Conservation (phyloP, 2,329 filamentous ascomycete species). For the Talaromyces sp. region DNA sequence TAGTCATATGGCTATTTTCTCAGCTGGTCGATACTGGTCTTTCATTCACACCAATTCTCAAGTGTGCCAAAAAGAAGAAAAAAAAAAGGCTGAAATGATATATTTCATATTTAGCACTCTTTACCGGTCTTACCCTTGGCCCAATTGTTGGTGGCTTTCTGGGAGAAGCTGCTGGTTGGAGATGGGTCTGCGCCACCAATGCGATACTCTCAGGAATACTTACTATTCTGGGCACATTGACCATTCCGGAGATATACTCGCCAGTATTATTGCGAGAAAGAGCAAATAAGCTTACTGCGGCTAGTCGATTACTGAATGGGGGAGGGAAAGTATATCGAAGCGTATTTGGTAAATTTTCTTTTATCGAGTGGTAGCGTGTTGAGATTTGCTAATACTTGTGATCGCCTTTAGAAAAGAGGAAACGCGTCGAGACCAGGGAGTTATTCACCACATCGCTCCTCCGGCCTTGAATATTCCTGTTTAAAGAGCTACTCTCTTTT, state of each 20-base stretch:
- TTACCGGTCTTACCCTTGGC: slow-evolving; percentile 51
- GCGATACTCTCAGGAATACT: slow-evolving; percentile 42
- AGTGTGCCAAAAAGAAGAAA: too few species aligned
- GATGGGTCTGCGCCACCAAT: slow-evolving; percentile 49
- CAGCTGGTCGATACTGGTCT: too few species aligned
- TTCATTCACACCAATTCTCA: too few species aligned
- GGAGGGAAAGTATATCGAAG: slow-evolving; percentile 45
- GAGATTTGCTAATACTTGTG: slow-evolving; percentile 21
- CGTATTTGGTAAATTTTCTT: slow-evolving; percentile 24
- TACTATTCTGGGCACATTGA: slow-evolving; percentile 41
- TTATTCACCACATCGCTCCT: slow-evolving; percentile 23
- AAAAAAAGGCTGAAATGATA: too few species aligned
- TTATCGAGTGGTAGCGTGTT: too few species aligned
- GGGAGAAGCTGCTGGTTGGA: slow-evolving; percentile 29
- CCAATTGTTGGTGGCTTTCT: slow-evolving; percentile 50
- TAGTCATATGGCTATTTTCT: not conserved
- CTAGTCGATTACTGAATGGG: slow-evolving; percentile 22
- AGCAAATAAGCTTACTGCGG: slow-evolving; percentile 38
- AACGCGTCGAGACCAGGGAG: slow-evolving; percentile 35
- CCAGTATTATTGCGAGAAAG: slow-evolving; percentile 3
- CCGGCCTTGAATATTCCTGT: slow-evolving; percentile 22
- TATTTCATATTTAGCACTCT: slow-evolving; percentile 45
- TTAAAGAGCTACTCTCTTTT: slow-evolving; percentile 22
- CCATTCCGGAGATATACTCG: slow-evolving; percentile 41
- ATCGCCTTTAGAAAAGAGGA: slow-evolving; percentile 24